These are phyloP conservation scores for Chlorella sorokiniana DNA, from an alignment of 139 green algal species.

Conservation along the genomic window DNA sequence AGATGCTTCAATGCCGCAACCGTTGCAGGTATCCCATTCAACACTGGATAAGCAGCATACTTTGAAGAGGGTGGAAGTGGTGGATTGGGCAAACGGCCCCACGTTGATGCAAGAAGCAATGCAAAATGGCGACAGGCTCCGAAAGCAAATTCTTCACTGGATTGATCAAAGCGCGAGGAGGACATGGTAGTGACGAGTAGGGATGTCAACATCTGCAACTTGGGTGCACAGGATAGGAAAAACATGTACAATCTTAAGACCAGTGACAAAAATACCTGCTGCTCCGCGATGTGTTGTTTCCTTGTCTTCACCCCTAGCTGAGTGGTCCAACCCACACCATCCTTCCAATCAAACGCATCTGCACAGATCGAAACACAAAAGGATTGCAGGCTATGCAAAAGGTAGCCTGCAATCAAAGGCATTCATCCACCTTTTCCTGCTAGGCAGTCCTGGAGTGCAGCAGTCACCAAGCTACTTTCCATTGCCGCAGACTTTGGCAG, in stretches of 20 bases:
- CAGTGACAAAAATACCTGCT: neutral
- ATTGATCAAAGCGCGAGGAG: slow-evolving; percentile 63
- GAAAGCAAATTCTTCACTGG: slow-evolving; percentile 65
- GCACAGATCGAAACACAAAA: neutral
- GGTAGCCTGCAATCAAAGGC: neutral
- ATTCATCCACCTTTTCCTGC: neutral
- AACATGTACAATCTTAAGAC: neutral
- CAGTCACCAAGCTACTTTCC: neutral
- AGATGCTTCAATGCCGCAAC: slow-evolving; percentile 65
- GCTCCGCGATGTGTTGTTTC: slow-evolving; percentile 88
- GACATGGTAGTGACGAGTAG: slow-evolving; percentile 61
- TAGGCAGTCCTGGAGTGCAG: slow-evolving; percentile 24
- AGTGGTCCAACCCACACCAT: slow-evolving; percentile 20
- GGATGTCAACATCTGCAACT: slow-evolving; percentile 47
- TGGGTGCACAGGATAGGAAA: neutral
- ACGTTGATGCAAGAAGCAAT: slow-evolving; percentile 82
- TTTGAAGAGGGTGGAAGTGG: slow-evolving; percentile 37
- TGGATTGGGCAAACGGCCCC: slow-evolving; percentile 12
- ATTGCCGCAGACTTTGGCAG: neutral
- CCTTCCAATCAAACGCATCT: neutral
- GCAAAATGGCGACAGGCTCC: slow-evolving; percentile 88
- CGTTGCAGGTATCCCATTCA: slow-evolving; percentile 53
- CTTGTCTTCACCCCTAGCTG: slow-evolving; percentile 82
- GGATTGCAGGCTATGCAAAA: neutral
- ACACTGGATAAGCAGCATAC: slow-evolving; percentile 35